Evolutionary conservation across 805 yeast genomes (phyloP), one percentile per base, ranked within the genome.

Genomic region (Pachysolen tannophilus): DNA sequence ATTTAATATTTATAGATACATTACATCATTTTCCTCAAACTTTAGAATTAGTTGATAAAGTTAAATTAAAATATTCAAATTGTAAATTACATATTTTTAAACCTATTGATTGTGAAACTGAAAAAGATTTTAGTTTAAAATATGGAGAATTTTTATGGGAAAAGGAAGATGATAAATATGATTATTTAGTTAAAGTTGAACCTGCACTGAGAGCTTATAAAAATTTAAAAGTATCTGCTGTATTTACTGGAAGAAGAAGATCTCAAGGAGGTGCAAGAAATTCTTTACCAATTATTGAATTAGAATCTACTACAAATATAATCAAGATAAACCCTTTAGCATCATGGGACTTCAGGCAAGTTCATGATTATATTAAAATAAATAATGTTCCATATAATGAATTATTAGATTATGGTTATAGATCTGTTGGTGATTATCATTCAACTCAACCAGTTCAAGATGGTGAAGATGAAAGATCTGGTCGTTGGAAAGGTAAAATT

Each of bases 21-120:
- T 62, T 90, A 43, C 84, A 88, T 51, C 97, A 90, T 56, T 90
- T 90, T 66, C 87, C 90, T n/a, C 97, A 90, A 56, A 90, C 97
- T 1, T 60, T 80, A 28, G 85, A 79, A 3, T 67, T 90, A 26
- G 80, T 88, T 4, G 66, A 72, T 2, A 63, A 60, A 9, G 69
- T 90, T 27, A 61, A 72, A 47, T 43, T 49, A 11, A 69, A 64
- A 40, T 90, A 90, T 53, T 69, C 76, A 3, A 43, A 49, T 11
- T 65, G 64, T 32, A 64, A 63, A 19, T 55, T 88, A 17, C 80
- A 84, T 45, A 62, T 83, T 2, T 86, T 66, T 58, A 69, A 68
- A 44, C 97, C 97, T 0, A 47, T 56, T 20, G 81, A 67, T 20
- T 72, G 71, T 26, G 49, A 53, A 1, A 59, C 69, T 3, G 90